Evolutionary conservation across 1,284 basidiomycete species (phyloP).

Genomic region (Mrakiaceae sp.): DNA sequence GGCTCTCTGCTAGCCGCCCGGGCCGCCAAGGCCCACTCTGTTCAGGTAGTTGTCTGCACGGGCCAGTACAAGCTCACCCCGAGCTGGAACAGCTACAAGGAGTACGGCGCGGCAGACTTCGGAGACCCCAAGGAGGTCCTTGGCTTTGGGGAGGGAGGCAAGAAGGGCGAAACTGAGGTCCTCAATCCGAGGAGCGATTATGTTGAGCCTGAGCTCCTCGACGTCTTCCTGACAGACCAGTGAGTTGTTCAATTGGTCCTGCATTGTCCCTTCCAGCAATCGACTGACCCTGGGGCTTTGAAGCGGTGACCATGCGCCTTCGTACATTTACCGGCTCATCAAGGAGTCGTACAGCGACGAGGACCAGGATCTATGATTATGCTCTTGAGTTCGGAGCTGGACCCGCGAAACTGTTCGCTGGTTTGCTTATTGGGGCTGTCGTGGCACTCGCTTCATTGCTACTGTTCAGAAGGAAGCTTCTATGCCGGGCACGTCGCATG

Average conservation of each 20-base stretch:
- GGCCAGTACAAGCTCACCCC: slow-evolving; percentile 95
- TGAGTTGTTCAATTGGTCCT: slow-evolving; percentile 40
- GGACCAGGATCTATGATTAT: slow-evolving; percentile 53
- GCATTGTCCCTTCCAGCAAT: background rate
- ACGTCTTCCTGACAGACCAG: slow-evolving; percentile 95
- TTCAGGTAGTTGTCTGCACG: slow-evolving; percentile 85
- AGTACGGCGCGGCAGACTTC: slow-evolving; percentile 76
- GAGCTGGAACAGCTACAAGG: slow-evolving; percentile 82
- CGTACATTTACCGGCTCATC: slow-evolving; percentile 81
- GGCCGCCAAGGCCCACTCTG: slow-evolving; percentile 83
- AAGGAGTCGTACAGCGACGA: slow-evolving; percentile 90
- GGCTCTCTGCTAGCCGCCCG: slow-evolving; percentile 75
- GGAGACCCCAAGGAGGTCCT: slow-evolving; percentile 73
- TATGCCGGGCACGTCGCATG: too few relatives aligned
- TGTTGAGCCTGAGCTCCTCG: slow-evolving; percentile 78
- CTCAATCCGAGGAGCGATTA: slow-evolving; percentile 91
- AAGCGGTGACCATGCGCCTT: slow-evolving; percentile 84
- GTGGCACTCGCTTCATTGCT: too few relatives aligned
- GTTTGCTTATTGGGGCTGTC: too few relatives aligned
- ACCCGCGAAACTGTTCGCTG: too few relatives aligned
- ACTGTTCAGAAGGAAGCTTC: too few relatives aligned
- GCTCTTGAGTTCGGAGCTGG: background rate
- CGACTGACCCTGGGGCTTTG: slow-evolving; percentile 1
- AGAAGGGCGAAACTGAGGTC: slow-evolving; percentile 64
- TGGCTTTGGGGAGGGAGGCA: slow-evolving; percentile 49